Evolutionary conservation across 2,329 filamentous ascomycete genomes (phyloP), one percentile per base, ranked within the genome.

Genomic region (Epichloe festucae): DNA sequence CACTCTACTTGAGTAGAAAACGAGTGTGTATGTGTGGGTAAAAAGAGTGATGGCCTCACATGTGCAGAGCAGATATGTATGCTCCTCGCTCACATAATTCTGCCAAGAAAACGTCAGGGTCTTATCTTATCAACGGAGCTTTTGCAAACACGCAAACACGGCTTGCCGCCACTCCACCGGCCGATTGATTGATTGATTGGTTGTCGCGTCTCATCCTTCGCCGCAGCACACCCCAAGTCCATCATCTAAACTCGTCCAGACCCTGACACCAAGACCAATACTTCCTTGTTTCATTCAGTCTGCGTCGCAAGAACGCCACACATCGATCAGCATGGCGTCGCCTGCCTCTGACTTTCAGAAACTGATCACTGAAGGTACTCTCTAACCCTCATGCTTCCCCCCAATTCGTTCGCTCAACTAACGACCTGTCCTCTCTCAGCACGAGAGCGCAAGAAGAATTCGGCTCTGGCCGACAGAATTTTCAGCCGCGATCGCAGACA

Each of bases 381-480:
- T 2, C 12, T 15, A 15, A 12, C 34, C 11, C 31, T 12, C 8
- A 19, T 36, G 15, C 46, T 19, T 31, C 6, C 14, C 12, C 27
- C 27, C 19, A 12, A 15, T 42, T 40, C 43, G 27, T 56, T 50
- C 4, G 7, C 49, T 15, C 40, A 19, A 35, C 44, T 46, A 5
- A 19, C 38, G 27, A 44, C 17, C n/a, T 11, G 6, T 35, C 17
- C 11, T 14, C 23, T 36, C 34, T 5, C 58, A 81, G 79, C 74
- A 55, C 82, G 85, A 55, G 76, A 85, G 65, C 79, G 81, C 64
- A 85, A 85, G 70, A 83, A 81, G 70, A 82, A 85, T 59, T 79
- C 87, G 62, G 74, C 71, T 3, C 77, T 89, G n/a, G 86, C 86
- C 35, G 76, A 85, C 59, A 75, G 78, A 62, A 87, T 90, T 62